Evolutionary conservation across 176 grass and related monocot species (phyloP).

Genomic region (Aechmea fasciata): DNA sequence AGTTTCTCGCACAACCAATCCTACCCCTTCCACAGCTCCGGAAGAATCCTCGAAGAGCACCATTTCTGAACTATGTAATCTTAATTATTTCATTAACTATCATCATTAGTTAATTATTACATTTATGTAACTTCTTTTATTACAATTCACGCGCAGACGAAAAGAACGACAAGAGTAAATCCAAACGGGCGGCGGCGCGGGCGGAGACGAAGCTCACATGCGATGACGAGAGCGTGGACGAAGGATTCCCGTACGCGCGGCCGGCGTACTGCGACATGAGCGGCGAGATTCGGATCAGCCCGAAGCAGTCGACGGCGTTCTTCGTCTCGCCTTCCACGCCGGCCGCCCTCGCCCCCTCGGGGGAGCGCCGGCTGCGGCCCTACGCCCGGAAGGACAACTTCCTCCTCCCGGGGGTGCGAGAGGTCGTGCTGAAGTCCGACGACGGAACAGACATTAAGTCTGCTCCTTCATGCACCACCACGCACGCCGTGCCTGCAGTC

Average conservation of each 20-base stretch:
- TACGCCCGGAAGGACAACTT: constrained; percentile 60
- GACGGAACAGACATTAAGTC: constrained; percentile 13
- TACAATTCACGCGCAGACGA: not conserved
- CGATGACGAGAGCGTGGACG: constrained; percentile 45
- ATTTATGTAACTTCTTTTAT: not conserved
- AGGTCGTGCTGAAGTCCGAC: constrained; percentile 37
- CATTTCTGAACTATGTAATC: too few species aligned
- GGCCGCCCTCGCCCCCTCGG: constrained; percentile 21
- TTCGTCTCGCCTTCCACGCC: constrained; percentile 29
- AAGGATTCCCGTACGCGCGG: constrained; percentile 54
- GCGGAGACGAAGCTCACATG: constrained; percentile 29
- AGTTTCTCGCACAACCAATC: too few species aligned
- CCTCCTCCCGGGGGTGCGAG: constrained; percentile 32
- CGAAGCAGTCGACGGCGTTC: constrained; percentile 39
- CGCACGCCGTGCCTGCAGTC: constrained; percentile 38
- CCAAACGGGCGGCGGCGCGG: not conserved
- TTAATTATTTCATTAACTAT: too few species aligned
- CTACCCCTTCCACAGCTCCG: too few species aligned
- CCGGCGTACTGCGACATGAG: constrained; percentile 46
- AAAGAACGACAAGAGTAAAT: constrained; percentile 9
- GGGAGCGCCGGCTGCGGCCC: constrained; percentile 32
- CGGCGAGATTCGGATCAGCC: constrained; percentile 48
- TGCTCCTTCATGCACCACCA: constrained; percentile 28
- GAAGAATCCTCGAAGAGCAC: too few species aligned
- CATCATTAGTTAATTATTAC: too few species aligned